Base-by-base conservation (phyloP, 306 rosid genomes). In the Carpinus fangiana region DNA sequence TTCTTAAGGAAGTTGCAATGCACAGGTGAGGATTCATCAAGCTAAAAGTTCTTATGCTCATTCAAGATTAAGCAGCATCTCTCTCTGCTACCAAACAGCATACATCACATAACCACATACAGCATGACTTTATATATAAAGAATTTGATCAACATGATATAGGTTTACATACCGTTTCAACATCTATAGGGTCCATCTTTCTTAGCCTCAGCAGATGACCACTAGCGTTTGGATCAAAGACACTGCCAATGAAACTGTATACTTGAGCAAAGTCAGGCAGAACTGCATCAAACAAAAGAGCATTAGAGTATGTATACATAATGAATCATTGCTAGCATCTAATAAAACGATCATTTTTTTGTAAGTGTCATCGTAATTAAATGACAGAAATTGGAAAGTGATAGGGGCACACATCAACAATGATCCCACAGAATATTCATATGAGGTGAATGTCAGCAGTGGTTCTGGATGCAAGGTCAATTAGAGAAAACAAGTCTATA, bases 241-340 rank as follows among this genome's bases (percentile, higher is more conserved):
- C 96, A 73, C 97, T 91, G 74, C 99, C 99, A 83, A 96, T 91
- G 87, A 96, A 96, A 83, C 73, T 64, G 85, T 96, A 96, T 43
- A 96, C 99, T 81, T 86, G 93, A 50, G 85, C 57, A 81, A 96
- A 96, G 89, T 96, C 99, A 0, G 99, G 99, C 79, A 93, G 90
- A 85, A 96, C 99, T 96, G 96, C 97, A 90, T 12, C 65, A 71
- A 36, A 65, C 21, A 62, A 60, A 70, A 74, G 56, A 31, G 53
- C 51, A 45, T 59, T 48, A 23, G 54, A 75, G 74, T 11, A 64
- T 79, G 50, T n/a, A 38, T 18, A 18, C 26, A 38, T 41, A 8
- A 18, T 9, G 20, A 26, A 68, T 31, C 36, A 56, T 2, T 57
- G n/a, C 23, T 60, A 66, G 72, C 45, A 36, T 48, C 13, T n/a